Evolutionary conservation across 148 eudicot species (phyloP), one percentile per base, ranked within the genome.

Genomic region (Talinum fruticosum): DNA sequence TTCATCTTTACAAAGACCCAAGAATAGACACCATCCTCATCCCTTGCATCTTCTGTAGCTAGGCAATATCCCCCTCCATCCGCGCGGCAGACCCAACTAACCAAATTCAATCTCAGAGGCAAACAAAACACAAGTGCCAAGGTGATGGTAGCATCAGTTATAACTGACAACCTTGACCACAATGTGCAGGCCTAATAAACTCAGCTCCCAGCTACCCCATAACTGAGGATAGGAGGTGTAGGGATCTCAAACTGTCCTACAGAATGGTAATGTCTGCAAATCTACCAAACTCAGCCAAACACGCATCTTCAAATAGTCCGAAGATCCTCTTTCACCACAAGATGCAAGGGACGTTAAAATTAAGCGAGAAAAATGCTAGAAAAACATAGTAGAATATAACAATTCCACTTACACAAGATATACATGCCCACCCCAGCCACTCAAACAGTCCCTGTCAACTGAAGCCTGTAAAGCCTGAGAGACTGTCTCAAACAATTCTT

Each of bases 351-450:
- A 10, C 8, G 14, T 12, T 24, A 5, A 13, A 13, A 49, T 54
- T 54, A 61, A 26, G 66, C 66, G 28, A 28, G 66, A 62, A 28
- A 41, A 19, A 15, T 16, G 19, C 16, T 1, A 30, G 53, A 19
- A 15, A 36, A 8, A 62, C 12, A 26, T 69, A 53, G 47, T 15
- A n/a, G 34, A 5, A 26, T 30, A 13, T 37, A 28, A 26, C 36
- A 44, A 34, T 12, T 64, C 41, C n/a, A 77, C 99, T 92, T 92
- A 92, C 99, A 95, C 97, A 73, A 95, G 84, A 77, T 92, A 92
- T 62, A 95, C 97, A 76, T 95, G 99, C 13, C 96, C 99, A 84
- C 99, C 99, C 99, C 97, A 95, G 66, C 99, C 99, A 91, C 89
- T 87, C 79, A 95, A 76, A 78, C 99, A 95, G 78, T 95, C 99